Conservation (phyloP, 495 filamentous ascomycete species). For the Penicillium robsamsonii region DNA sequence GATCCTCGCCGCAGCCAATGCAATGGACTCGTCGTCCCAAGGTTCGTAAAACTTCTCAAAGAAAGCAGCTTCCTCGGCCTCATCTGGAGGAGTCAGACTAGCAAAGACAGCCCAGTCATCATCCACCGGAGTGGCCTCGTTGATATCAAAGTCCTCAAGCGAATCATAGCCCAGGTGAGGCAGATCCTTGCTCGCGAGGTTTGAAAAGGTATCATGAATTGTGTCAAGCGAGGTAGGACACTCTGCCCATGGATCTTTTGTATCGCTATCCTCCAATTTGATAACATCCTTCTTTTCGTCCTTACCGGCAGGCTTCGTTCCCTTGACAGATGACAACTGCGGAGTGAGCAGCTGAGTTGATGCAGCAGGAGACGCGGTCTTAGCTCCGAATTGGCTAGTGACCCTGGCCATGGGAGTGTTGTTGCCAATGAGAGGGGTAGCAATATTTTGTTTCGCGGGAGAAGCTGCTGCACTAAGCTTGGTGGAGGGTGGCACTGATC, state of each 20-base stretch:
- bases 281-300: slow-evolving; percentile 32
- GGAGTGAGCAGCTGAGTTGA: slow-evolving; percentile 46
- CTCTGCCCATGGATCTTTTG: slow-evolving; percentile 43
- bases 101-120: slow-evolving; percentile 35
- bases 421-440: slow-evolving; percentile 36
- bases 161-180: slow-evolving; percentile 33
- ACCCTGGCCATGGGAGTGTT: slow-evolving; percentile 45
- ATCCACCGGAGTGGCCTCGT: slow-evolving; percentile 45
- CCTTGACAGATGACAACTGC: slow-evolving; percentile 28
- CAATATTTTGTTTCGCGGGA: slow-evolving; percentile 35
- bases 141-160: slow-evolving; percentile 44
- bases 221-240: slow-evolving; percentile 42
- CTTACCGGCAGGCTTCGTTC: slow-evolving; percentile 30
- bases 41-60: slow-evolving; percentile 16
- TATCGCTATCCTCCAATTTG: slow-evolving; percentile 19
- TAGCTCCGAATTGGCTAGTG: slow-evolving; percentile 38
- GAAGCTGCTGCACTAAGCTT: slow-evolving; percentile 30
- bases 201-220: slow-evolving; percentile 44
- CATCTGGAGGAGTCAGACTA: slow-evolving; percentile 35
- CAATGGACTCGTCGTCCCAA: slow-evolving; percentile 22
- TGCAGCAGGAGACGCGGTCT: slow-evolving; percentile 39
- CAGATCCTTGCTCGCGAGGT: slow-evolving; percentile 27
- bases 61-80: slow-evolving; percentile 14
- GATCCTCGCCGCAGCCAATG: slow-evolving; percentile 18
- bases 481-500: slow-evolving; percentile 10